Conservation (phyloP, 768 basidiomycete species). For the Macrolepiota dolichaula region DNA sequence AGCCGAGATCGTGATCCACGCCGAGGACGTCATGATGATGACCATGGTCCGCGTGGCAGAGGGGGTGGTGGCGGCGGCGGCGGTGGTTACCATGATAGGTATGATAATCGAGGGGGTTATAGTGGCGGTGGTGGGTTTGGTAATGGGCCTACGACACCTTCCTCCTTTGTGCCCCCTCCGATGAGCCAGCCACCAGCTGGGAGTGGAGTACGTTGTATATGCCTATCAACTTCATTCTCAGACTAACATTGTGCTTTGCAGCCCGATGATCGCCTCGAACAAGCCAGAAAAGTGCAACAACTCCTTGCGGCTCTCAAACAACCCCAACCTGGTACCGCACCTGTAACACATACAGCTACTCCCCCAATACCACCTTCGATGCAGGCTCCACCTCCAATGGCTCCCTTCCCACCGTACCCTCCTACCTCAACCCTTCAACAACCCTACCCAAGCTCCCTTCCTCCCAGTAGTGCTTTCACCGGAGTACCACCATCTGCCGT, state of each 20-base stretch:
- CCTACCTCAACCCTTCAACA: constrained; percentile 22
- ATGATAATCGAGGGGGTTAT: constrained; percentile 38
- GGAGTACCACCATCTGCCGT: constrained; percentile 19
- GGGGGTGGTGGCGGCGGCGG: constrained; percentile 24
- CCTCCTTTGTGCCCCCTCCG: constrained; percentile 27
- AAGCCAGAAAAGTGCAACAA: constrained; percentile 86
- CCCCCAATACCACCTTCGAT: constrained; percentile 36
- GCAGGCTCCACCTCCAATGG: constrained; percentile 28
- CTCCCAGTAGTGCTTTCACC: constrained; percentile 24
- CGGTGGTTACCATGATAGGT: constrained; percentile 43
- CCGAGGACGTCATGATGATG: constrained; percentile 38
- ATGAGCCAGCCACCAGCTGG: constrained; percentile 23
- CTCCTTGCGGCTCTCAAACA: constrained; percentile 80
- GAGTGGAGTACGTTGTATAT: constrained; percentile 18
- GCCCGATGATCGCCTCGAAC: constrained; percentile 79
- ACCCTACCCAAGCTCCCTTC: constrained; percentile 27
- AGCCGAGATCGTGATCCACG: constrained; percentile 44
- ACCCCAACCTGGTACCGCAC: constrained; percentile 40
- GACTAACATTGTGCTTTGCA: constrained; percentile 27
- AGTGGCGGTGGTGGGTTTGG: constrained; percentile 29
- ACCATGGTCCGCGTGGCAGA: constrained; percentile 27
- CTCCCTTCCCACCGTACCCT: constrained; percentile 45
- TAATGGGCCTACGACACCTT: constrained; percentile 10
- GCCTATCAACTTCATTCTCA: not conserved
- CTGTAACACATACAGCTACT: constrained; percentile 30